Evolutionary conservation across 306 rosid species (phyloP).

Genomic region (Cucumis sativus): DNA sequence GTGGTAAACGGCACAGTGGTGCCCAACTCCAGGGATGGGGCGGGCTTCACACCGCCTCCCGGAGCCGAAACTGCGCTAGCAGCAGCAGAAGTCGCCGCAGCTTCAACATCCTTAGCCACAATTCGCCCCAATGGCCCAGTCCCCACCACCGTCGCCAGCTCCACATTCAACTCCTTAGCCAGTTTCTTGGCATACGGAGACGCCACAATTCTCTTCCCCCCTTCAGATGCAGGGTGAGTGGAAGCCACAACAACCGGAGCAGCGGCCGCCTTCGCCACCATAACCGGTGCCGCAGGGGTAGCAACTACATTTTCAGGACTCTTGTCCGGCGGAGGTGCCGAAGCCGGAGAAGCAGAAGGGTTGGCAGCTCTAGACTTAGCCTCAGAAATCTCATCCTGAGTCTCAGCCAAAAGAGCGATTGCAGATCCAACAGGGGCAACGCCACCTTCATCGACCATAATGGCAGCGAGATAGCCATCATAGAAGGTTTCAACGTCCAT

Average conservation of each 20-base stretch:
- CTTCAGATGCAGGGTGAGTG: conserved; percentile 80
- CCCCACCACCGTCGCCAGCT: conserved; percentile 48
- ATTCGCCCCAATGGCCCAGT: conserved; percentile 83
- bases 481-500: conserved; percentile 99
- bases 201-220: conserved; percentile 82
- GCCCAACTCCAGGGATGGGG: conserved; percentile 54
- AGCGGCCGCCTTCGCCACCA: conserved; percentile 8
- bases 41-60: not conserved
- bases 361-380: conserved; percentile 63
- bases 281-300: not conserved
- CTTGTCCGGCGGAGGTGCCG: conserved; percentile 15
- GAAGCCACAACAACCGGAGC: conserved; percentile 24
- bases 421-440: conserved; percentile 83
- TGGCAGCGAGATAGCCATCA: conserved; percentile 87
- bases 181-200: conserved; percentile 94
- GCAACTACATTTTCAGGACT: conserved; percentile 20
- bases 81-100: conserved; percentile 23
- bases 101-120: conserved; percentile 91
- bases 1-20: conserved; percentile 82
- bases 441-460: conserved; percentile 85
- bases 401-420: conserved; percentile 79
- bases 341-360: conserved; percentile 19
- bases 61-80: not conserved
- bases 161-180: conserved; percentile 77
- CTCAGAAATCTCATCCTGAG: conserved; percentile 58